phyloP scores from a whole-genome alignment of 768 basidiomycete genomes.

The Collybia nuda region DNA sequence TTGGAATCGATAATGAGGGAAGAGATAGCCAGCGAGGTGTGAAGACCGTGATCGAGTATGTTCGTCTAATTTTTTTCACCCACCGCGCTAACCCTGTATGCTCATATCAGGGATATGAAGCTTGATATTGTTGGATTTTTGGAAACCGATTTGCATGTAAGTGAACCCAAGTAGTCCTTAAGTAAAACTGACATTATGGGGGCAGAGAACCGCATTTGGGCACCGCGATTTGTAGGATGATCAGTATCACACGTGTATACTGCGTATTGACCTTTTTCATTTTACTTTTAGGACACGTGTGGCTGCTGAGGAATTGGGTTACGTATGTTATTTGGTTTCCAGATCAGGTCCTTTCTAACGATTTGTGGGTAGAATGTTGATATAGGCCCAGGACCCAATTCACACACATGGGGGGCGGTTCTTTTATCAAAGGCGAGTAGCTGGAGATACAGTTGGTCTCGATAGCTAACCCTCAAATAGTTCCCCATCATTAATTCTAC shows the following conservation, averaged over 20 bases:
- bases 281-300: slow-evolving; percentile 60
- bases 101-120: slow-evolving; percentile 63
- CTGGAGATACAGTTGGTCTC: not conserved
- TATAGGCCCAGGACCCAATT: slow-evolving; percentile 83
- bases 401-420: slow-evolving; percentile 88
- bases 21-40: slow-evolving; percentile 72
- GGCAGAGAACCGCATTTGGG: slow-evolving; percentile 56
- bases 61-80: not conserved
- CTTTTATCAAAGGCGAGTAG: slow-evolving; percentile 70
- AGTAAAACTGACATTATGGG: not conserved
- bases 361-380: slow-evolving; percentile 69
- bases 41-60: slow-evolving; percentile 46
- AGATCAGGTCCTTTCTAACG: not conserved
- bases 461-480: slow-evolving; percentile 28
- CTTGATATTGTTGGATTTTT: slow-evolving; percentile 83
- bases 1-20: slow-evolving; percentile 76
- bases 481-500: slow-evolving; percentile 87
- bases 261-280: slow-evolving; percentile 2
- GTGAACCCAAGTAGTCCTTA: slow-evolving; percentile 20
- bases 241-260: not conserved
- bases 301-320: slow-evolving; percentile 75
- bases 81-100: not conserved
- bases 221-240: slow-evolving; percentile 73
- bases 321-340: slow-evolving; percentile 47
- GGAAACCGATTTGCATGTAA: slow-evolving; percentile 84